These are phyloP conservation scores for Lavandula angustifolia DNA, from an alignment of 257 asterid species.

Conservation along the genomic window DNA sequence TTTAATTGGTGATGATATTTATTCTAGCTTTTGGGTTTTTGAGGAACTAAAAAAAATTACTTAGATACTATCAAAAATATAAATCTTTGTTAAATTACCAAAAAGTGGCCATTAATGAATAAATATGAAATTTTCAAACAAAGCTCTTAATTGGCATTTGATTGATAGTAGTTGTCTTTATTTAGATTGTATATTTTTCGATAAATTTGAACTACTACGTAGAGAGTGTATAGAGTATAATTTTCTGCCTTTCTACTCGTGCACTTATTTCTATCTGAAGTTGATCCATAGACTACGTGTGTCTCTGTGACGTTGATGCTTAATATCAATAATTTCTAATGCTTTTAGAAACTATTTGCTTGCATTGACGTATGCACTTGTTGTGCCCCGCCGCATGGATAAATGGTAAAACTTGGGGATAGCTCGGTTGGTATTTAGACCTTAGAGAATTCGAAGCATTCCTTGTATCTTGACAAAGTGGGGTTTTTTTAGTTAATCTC, in stretches of 20 bases:
- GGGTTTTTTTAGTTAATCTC: not conserved
- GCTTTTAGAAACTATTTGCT: not conserved
- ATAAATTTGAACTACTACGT: not conserved
- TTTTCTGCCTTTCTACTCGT: not conserved
- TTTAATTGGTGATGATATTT: slow-evolving; percentile 14
- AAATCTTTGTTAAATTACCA: not conserved
- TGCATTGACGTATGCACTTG: not conserved
- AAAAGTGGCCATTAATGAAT: not conserved
- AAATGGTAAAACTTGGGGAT: not conserved
- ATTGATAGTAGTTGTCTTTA: not conserved
- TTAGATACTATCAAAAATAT: not conserved
- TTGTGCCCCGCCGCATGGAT: not conserved
- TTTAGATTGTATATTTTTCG: not conserved
- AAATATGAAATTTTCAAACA: not conserved
- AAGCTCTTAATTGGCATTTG: not conserved
- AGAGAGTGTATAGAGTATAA: not conserved
- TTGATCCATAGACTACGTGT: not conserved
- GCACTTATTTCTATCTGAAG: not conserved
- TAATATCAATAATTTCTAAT: not conserved
- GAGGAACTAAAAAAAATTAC: not conserved
- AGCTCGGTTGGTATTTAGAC: slow-evolving; percentile 2
- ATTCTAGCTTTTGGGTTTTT: slow-evolving; percentile 6
- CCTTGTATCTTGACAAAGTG: not conserved
- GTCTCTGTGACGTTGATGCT: not conserved
- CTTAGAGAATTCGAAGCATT: slow-evolving; percentile 3